Evolutionary conservation across 2,329 filamentous ascomycete species (phyloP), one percentile per base, ranked within the genome.

Genomic region (Alternaria novae-zelandiae): DNA sequence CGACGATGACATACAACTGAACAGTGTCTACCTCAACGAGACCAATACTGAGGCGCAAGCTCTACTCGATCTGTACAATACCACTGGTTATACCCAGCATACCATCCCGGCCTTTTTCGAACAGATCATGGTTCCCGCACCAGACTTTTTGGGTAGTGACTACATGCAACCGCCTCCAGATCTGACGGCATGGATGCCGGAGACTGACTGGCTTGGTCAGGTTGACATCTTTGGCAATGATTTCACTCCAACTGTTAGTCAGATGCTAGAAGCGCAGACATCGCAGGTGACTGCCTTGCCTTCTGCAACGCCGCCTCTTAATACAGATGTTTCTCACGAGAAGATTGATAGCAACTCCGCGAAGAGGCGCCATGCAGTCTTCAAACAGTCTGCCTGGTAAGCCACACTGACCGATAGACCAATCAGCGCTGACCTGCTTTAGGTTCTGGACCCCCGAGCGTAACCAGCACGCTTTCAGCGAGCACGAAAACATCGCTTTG

Each of bases 391-490:
- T 11, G 59, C 64, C 30, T 71, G 66, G 36, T 41, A 41, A 41
- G n/a, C n/a, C n/a, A 41, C 36, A 41, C 36, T 41, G n/a, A 41
- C 36, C 9, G 9, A 41, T 41, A 17, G 36, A 41, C 36, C n/a
- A 41, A 17, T 41, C 36, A 41, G 36, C 36, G 36, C 36, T 41
- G 36, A 41, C n/a, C 36, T 9, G 4, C 36, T 17, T 5, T 41
- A 41, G 36, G 71, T 65, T 74, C 2, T 77, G 72, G 73, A 61
- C 69, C 9, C 75, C 76, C 2, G 68, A 71, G 28, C 66, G 66
- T 1, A 74, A 74, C n/a, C 71, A 74, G 12, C 64, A 74, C 45
- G 71, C 74, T 8, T 77, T 77, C 44, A 74, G 70, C 44, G 73
- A 76, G 25, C 70, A 77, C 23, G 65, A 71, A 15, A 61, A 59